Evolutionary conservation across 768 basidiomycete genomes (phyloP).

Genomic region (Xanthoconium stramineum): DNA sequence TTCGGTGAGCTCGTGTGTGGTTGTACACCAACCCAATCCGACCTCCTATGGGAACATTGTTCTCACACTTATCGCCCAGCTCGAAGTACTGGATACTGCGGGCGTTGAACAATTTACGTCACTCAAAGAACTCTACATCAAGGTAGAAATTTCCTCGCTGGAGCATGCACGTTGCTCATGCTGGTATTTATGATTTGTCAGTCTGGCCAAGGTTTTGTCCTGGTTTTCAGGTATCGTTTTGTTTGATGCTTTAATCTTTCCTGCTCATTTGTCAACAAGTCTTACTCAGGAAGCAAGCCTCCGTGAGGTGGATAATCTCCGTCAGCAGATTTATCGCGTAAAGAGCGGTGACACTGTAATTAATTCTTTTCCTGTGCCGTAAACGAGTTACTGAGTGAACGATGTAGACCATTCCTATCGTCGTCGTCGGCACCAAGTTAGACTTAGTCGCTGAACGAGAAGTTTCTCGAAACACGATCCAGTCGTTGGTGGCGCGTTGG

Average conservation of each 20-base stretch:
- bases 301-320: constrained; percentile 73
- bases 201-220: constrained; percentile 74
- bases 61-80: constrained; percentile 39
- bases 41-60: constrained; percentile 2
- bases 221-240: constrained; percentile 68
- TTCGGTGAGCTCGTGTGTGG: constrained; percentile 44
- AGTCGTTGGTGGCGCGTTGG: constrained; percentile 64
- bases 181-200: constrained; percentile 23
- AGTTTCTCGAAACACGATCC: constrained; percentile 61
- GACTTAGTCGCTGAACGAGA: constrained; percentile 81
- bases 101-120: constrained; percentile 85
- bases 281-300: constrained; percentile 79
- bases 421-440: constrained; percentile 82
- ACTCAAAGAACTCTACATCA: constrained; percentile 78
- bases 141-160: constrained; percentile 39
- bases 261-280: constrained; percentile 36
- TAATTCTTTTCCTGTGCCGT: background rate
- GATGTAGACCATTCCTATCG: constrained; percentile 65
- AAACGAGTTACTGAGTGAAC: constrained; percentile 3
- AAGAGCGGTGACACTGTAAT: constrained; percentile 66
- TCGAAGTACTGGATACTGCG: constrained; percentile 80
- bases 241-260: background rate
- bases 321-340: constrained; percentile 78
- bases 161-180: background rate
- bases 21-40: constrained; percentile 5